A percentile compares a stretch with the other conserved stretches of the same genome.
These are phyloP conservation scores for Wickerhamiella azymoides DNA, from an alignment of 805 yeast species.

Conservation along the genomic window DNA sequence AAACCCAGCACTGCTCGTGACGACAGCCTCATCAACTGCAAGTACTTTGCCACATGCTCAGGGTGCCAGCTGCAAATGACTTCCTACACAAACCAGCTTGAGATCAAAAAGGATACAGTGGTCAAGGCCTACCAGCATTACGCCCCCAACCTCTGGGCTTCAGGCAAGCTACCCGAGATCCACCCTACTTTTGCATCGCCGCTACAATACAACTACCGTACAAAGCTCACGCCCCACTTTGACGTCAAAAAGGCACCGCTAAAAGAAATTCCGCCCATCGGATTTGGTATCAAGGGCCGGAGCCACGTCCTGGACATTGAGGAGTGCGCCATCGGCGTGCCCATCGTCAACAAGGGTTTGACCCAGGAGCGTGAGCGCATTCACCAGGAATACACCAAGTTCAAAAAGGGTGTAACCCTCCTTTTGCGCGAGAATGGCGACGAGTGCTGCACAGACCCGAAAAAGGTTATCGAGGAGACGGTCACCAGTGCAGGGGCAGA, in stretches of 20 bases:
- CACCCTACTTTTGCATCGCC: constrained; percentile 66
- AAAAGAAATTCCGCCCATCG: constrained; percentile 51
- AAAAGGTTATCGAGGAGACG: constrained; percentile 67
- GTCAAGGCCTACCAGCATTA: constrained; percentile 68
- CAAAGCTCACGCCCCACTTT: constrained; percentile 93
- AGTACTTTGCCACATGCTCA: constrained; percentile 82
- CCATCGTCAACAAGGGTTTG: constrained; percentile 61
- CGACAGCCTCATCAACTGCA: constrained; percentile 52
- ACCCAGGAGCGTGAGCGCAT: constrained; percentile 49
- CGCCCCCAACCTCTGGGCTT: constrained; percentile 29
- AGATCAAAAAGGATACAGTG: constrained; percentile 59
- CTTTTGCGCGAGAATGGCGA: constrained; percentile 44
- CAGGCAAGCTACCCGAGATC: constrained; percentile 39
- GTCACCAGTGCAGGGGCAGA: constrained; percentile 38
- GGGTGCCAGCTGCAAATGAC: constrained; percentile 90
- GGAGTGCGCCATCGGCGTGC: constrained; percentile 83
- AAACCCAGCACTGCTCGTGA: constrained; percentile 35
- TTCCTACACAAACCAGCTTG: constrained; percentile 57
- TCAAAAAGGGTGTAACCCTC: constrained; percentile 74
- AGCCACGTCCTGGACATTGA: constrained; percentile 73
- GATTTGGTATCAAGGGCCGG: constrained; percentile 75
- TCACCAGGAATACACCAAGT: constrained; percentile 33
- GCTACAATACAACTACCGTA: constrained; percentile 59
- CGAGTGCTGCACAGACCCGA: constrained; percentile 61
- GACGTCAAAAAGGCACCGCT: constrained; percentile 39